Base-by-base conservation (phyloP, 352 stramenopile species). In the Hyaloperonospora arabidopsidis region DNA sequence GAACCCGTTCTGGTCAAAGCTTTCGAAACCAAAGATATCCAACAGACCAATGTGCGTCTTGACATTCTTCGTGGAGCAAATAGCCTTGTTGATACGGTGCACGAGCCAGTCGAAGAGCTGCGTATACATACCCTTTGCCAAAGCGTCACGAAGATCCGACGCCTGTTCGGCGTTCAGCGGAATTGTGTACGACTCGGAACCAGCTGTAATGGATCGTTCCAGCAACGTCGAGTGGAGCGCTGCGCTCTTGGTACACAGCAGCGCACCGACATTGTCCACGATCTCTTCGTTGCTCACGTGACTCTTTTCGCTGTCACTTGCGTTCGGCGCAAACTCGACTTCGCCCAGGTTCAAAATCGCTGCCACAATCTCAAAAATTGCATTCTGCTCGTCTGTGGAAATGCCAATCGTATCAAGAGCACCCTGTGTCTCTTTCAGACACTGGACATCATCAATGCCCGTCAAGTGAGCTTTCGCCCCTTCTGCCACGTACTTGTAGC, bases 341-440 rank as follows among this genome's bases (percentile, higher is more conserved):
- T 99, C 95, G 36, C 96, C 96, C 0, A 99, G 69, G 74, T 98
- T 96, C 53, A 99, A 67, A 48, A 98, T 89, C n/a, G 91, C 95
- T 1, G 96, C 93, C 40, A 98, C 81, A 34, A 98, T 93, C 39
- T 88, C 79, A 44, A 98, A 95, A 36, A 98, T 95, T 3, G 72
- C 84, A 52, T 97, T 88, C 45, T 96, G 89, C 43, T 84, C 72
- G 12, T 95, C 86, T n/a, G 61, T 79, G 18, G 87, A 72, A 45
- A 97, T 87, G 22, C 88, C 90, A 53, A 98, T 92, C 5, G 94
- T 76, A 47, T 88, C 84, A 34, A 98, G 66, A 36, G 89, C 87
- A 44, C 92, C 86, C 47, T 93, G 74, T 2, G 89, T 97, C 56
- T 96, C 74, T 29, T 75, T 67, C 19, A 95, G 84, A 34, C 68